Evolutionary conservation across 495 filamentous ascomycete genomes (phyloP), one percentile per base, ranked within the genome.

Genomic region (Hyaloscypha hepaticicola): DNA sequence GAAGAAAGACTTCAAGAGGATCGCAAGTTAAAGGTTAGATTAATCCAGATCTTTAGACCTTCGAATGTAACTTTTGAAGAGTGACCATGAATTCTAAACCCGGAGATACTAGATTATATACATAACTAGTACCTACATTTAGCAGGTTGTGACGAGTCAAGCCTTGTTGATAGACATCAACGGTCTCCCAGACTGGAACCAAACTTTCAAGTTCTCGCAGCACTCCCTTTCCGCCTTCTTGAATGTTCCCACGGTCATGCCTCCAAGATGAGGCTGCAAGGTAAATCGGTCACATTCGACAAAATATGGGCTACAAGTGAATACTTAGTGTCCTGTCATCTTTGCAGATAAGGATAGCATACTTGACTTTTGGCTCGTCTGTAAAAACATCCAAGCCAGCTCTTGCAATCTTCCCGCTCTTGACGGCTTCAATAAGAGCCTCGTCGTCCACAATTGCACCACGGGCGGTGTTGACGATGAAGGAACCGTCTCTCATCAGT

Each of bases 381-480:
- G 91, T 89, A 68, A 83, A 93, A 28, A 93, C 90, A 70, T 93
- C 90, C 53, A 93, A 77, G 11, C 89, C 89, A 58, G 83, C 79
- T 65, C 80, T 78, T 28, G 76, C 77, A 60, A 91, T 88, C 74
- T 88, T 87, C 9, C 88, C 88, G 11, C 79, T 82, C 25, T 87
- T 82, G 2, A 93, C 74, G 0, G 89, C 88, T 16, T 79, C 78
- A 12, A 89, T 89, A 21, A 92, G 81, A n/a, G 87, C 88, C 0
- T 74, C 83, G 77, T 94, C 90, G 67, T 94, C 87, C 21, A 93
- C 83, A 63, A 90, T 75, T 25, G 87, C 87, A 21, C 90, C 90
- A 5, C 90, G 83, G 5, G 90, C 90, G 2, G 91, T 92, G 72
- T 94, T 94, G 19, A 94, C 84, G 56, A 93, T 79, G 71, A 90